Base-by-base conservation (phyloP, 352 stramenopile genomes). In the Phytophthora tentaculata region DNA sequence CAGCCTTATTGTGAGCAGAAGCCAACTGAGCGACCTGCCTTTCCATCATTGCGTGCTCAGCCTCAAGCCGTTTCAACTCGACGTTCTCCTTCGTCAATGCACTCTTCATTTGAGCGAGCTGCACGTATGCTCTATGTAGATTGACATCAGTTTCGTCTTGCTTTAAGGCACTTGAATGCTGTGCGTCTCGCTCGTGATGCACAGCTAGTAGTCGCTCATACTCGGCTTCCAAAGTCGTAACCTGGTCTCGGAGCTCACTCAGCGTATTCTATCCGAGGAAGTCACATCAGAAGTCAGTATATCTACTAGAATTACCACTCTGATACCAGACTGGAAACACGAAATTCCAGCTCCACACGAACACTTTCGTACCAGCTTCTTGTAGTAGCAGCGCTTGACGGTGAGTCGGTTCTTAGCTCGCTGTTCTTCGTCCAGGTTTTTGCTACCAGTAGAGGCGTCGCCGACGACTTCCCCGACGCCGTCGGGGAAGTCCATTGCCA, bases 321-420 rank as follows among this genome's bases (percentile, higher is more conserved):
- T 43, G 26, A 22, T n/a, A n/a, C n/a, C n/a, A 39, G 12, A 2
- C 35, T 24, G 0, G 10, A 5, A 22, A 13, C 6, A 59, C 32
- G 17, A 19, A 39, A 26, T 50, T 17, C 49, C 26, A 49, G 26
- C 45, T 19, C 5, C 41, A 48, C 5, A 52, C 13, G 14, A 39
- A 14, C 28, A 48, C 10, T 5, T 2, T 76, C 80, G 67, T 76
- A 91, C 83, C 44, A 86, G 60, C 28, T 88, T 88, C 65, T 85
- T 84, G 75, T 91, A 91, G 77, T 91, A 91, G 67, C 80, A 88
- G 37, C 79, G 74, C 60, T 88, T 87, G 73, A 88, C 83, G 48
- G 87, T 79, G 32, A 88, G 73, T 49, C 83, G 81, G 58, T 88
- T 80, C 64, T 83, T 84, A 24, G 76, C 71, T 22, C 69, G 79